A percentile compares a stretch with the other conserved stretches of the same genome.
Conservation (phyloP, 768 basidiomycete species). For the Amylocystis lapponica region DNA sequence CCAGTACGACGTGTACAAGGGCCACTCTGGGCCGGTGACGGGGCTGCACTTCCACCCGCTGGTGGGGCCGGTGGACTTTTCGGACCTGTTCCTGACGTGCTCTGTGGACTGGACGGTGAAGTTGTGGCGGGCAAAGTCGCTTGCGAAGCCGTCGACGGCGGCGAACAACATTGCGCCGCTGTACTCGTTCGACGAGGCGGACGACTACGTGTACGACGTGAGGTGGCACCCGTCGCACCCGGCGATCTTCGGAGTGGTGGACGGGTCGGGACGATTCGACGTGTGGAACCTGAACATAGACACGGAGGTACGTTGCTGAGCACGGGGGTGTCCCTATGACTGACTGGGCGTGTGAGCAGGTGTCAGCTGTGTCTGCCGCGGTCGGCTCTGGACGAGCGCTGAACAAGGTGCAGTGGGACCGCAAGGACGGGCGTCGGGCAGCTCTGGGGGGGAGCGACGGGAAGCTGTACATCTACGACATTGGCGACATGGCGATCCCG, state of each 20-base stretch:
- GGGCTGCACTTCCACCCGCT: conserved; percentile 93
- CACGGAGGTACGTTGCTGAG: conserved; percentile 67
- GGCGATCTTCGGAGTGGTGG: conserved; percentile 87
- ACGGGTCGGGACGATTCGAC: conserved; percentile 94
- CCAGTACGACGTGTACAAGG: conserved; percentile 88
- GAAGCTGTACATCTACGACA: conserved; percentile 88
- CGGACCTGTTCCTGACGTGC: conserved; percentile 88
- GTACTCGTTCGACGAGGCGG: conserved; percentile 95
- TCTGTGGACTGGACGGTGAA: conserved; percentile 99
- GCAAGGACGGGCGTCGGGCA: conserved; percentile 84
- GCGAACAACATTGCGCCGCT: conserved; percentile 60
- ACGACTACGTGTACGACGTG: conserved; percentile 98
- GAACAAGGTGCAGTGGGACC: conserved; percentile 95
- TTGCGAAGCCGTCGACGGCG: conserved; percentile 64
- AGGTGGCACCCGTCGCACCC: conserved; percentile 98
- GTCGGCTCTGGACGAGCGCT: conserved; percentile 79
- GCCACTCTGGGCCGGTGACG: conserved; percentile 91
- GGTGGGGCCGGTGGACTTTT: conserved; percentile 88
- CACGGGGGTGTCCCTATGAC: not conserved
- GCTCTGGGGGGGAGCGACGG: conserved; percentile 93
- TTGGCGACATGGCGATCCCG: conserved; percentile 86
- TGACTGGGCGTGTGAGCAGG: conserved; percentile 41
- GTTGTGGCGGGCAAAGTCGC: conserved; percentile 82
- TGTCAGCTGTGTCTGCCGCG: conserved; percentile 83
- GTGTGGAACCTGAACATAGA: conserved; percentile 98